Evolutionary conservation across 2,329 filamentous ascomycete species (phyloP), one percentile per base, ranked within the genome.

Genomic region (Aspergillus pseudoviridinutans): DNA sequence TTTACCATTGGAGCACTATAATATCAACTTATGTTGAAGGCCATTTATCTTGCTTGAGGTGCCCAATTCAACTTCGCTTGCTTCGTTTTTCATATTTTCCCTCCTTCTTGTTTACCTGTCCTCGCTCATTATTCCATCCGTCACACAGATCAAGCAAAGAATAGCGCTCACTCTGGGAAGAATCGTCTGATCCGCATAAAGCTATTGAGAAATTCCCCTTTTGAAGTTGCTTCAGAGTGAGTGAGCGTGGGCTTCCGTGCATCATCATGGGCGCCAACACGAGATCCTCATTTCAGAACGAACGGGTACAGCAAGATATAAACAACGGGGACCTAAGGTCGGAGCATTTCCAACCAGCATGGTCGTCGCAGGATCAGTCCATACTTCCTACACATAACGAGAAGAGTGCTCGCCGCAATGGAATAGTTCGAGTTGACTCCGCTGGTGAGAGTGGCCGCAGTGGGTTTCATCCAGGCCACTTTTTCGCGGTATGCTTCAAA

Each of bases 381-480:
- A 59, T 70, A 28, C 60, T 71, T 29, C 73, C 73, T 6, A 66
- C 61, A 6, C 66, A 70, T 47, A 56, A 57, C 29, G 63, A 66
- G 44, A 64, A 66, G 55, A 25, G 47, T 24, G 47, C 50, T 32
- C 56, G 60, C 51, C 55, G 61, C 58, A 58, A 57, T 56, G 55
- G 55, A 12, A 55, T 74, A n/a, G 70, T 77, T 56, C 72, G 72
- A 4, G 64, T 76, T 28, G 60, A 74, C 28, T 67, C 69, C 28
- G 71, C 72, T 20, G 88, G 88, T 59, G 88, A 91, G 74, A 90
- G 87, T 69, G 88, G 88, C 41, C 82, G 89, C 41, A 76, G 70
- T 4, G 88, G 88, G 49, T 71, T 92, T 59, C 80, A 91, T 64
- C 86, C 86, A 0, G 54, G 81, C 47, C 80, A 84, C 54, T 89